A percentile compares a stretch with the other conserved stretches of the same genome.
phyloP scores from a whole-genome alignment of 768 basidiomycete genomes.

The Steccherinum ochraceum region DNA sequence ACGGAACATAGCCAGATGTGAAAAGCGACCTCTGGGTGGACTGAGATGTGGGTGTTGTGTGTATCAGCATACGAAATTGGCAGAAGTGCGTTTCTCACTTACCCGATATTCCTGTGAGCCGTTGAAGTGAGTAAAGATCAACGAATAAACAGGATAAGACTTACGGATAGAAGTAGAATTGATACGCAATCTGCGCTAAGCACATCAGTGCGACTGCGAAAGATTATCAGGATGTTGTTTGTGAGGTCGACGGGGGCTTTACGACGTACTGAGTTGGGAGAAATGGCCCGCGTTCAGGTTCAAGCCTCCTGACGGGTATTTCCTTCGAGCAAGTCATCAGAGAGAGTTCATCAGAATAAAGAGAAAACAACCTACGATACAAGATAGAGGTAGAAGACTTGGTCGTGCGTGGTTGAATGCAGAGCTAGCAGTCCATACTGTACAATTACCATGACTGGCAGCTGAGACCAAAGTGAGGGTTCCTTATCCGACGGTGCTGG shows the following conservation, averaged over 20 bases:
- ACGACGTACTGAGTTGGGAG: slow-evolving; percentile 74
- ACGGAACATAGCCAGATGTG: slow-evolving; percentile 86
- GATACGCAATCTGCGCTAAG: slow-evolving; percentile 87
- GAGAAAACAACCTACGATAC: slow-evolving; percentile 56
- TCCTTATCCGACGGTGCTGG: slow-evolving; percentile 46
- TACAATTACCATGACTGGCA: slow-evolving; percentile 80
- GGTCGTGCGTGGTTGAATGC: slow-evolving; percentile 86
- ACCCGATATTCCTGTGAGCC: slow-evolving; percentile 30
- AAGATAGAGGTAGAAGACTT: slow-evolving; percentile 87
- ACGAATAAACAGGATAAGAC: slow-evolving; percentile 22
- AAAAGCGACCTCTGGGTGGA: slow-evolving; percentile 77
- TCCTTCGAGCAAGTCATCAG: slow-evolving; percentile 47
- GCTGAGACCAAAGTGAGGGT: slow-evolving; percentile 61
- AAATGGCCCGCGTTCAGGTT: slow-evolving; percentile 90
- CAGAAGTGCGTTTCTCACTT: not conserved
- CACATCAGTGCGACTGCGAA: slow-evolving; percentile 85
- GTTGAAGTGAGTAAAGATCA: not conserved
- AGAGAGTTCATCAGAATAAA: not conserved
- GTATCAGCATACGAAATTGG: not conserved
- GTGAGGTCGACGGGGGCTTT: not conserved
- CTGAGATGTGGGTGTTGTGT: slow-evolving; percentile 27
- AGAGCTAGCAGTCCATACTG: slow-evolving; percentile 89
- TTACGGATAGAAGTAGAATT: slow-evolving; percentile 87
- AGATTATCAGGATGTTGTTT: slow-evolving; percentile 5
- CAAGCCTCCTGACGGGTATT: slow-evolving; percentile 81